phyloP scores from a whole-genome alignment of 139 green algal genomes.

The Chlorella ohadii region DNA sequence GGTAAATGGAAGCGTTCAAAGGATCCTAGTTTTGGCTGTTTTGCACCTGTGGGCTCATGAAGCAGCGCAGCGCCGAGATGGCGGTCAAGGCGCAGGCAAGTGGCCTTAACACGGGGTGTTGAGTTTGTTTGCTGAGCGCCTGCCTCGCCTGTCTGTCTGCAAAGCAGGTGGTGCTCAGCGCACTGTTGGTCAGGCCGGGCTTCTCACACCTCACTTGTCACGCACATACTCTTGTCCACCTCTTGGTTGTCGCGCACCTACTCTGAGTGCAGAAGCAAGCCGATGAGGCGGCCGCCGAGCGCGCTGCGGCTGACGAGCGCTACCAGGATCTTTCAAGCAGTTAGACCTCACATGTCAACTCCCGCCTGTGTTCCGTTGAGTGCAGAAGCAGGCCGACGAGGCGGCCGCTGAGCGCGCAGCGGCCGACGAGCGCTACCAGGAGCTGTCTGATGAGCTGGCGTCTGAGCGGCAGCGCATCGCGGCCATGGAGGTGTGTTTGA shows the following conservation, averaged over 20 bases:
- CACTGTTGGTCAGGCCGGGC: too few species aligned
- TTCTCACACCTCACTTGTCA: too few species aligned
- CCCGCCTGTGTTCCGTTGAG: not conserved
- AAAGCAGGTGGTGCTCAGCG: too few species aligned
- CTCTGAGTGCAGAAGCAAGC: constrained; percentile 22
- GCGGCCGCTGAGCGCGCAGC: constrained; percentile 11
- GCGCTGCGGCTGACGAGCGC: not conserved
- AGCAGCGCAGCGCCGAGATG: constrained; percentile 46
- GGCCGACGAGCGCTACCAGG: constrained; percentile 3
- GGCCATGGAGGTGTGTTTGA: constrained; percentile 16
- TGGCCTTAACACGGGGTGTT: too few species aligned
- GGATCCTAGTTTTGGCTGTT: too few species aligned
- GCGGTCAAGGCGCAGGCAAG: constrained; percentile 32
- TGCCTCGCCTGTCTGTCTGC: too few species aligned
- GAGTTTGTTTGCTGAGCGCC: not conserved
- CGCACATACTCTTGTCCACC: too few species aligned
- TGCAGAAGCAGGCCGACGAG: constrained; percentile 25
- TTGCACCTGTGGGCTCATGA: constrained; percentile 36
- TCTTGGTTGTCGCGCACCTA: too few species aligned
- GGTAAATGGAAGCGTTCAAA: too few species aligned
- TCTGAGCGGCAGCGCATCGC: constrained; percentile 35
- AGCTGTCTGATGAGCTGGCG: constrained; percentile 19
- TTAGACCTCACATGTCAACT: too few species aligned
- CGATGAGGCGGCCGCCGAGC: constrained; percentile 18
- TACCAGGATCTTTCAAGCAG: constrained; percentile 9